Evolutionary conservation across 164 flowering plant genomes (phyloP).

Genomic region (Stephania cephalantha): DNA sequence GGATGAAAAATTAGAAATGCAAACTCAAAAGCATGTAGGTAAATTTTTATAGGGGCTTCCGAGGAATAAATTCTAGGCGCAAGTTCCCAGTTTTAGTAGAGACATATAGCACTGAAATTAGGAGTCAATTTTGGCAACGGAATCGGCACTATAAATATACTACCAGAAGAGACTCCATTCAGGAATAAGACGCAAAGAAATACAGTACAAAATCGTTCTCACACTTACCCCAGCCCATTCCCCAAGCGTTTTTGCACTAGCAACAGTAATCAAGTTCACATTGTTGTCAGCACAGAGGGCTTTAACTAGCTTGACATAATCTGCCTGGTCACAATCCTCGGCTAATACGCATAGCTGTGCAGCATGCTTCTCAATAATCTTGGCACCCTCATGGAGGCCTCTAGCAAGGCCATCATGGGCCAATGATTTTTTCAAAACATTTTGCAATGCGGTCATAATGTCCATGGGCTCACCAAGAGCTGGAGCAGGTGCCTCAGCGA

Average conservation of each 20-base stretch:
- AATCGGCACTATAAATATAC: not conserved
- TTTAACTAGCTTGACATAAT: constrained; percentile 66
- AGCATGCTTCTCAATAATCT: constrained; percentile 73
- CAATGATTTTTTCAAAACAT: constrained; percentile 60
- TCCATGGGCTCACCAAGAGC: constrained; percentile 60
- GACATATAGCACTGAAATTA: not conserved
- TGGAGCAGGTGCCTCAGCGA: constrained; percentile 31
- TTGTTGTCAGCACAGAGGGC: constrained; percentile 78
- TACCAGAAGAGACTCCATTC: not conserved
- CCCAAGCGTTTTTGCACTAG: constrained; percentile 79
- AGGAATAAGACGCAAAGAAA: not conserved
- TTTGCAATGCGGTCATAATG: constrained; percentile 51
- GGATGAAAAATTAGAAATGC: too few relatives aligned
- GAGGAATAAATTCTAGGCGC: not conserved
- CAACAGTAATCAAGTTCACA: constrained; percentile 58
- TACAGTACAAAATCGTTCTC: not conserved
- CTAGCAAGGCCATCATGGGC: constrained; percentile 65
- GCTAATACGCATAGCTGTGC: constrained; percentile 77
- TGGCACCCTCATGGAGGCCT: constrained; percentile 81
- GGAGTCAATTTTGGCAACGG: not conserved
- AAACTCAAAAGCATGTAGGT: not conserved
- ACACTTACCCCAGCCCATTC: constrained; percentile 83
- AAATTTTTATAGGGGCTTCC: not conserved
- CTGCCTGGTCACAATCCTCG: constrained; percentile 74
- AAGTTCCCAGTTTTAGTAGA: not conserved